A percentile compares a stretch with the other conserved stretches of the same genome.
phyloP scores from a whole-genome alignment of 345 rosid genomes.

The Citrus inodora region DNA sequence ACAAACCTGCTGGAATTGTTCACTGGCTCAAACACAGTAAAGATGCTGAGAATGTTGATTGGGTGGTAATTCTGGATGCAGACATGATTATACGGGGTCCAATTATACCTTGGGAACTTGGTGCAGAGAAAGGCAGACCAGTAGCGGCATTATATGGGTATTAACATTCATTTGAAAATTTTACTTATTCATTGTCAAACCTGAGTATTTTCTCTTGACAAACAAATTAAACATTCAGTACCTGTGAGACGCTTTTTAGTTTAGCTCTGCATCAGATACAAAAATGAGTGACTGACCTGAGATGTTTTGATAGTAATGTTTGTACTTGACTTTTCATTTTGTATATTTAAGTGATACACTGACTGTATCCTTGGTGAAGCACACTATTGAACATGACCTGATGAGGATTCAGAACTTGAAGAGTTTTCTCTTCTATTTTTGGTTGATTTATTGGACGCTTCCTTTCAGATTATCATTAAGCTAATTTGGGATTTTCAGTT shows the following conservation, averaged over 20 bases:
- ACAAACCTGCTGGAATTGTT: conserved; percentile 91
- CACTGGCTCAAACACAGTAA: conserved; percentile 94
- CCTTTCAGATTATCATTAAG: neutral
- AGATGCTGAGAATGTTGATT: conserved; percentile 83
- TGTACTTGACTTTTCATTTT: neutral
- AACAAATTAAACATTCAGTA: neutral
- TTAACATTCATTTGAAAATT: neutral
- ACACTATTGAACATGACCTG: neutral
- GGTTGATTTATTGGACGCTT: neutral
- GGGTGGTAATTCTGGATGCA: conserved; percentile 98
- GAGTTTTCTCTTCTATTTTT: neutral
- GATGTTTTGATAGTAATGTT: neutral
- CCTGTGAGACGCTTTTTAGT: neutral
- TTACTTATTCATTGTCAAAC: neutral
- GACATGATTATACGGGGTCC: conserved; percentile 97
- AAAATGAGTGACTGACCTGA: neutral
- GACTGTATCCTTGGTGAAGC: neutral
- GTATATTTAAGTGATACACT: neutral
- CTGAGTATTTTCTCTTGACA: neutral
- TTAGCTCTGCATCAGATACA: neutral
- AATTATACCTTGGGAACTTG: conserved; percentile 92
- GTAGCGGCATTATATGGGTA: conserved; percentile 95
- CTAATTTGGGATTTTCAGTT: neutral
- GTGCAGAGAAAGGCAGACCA: conserved; percentile 83
- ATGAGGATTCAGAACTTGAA: conserved; percentile 2